These are phyloP conservation scores for Geotrichum siamense DNA, from an alignment of 1,139 yeast genomes.

Conservation along the genomic window DNA sequence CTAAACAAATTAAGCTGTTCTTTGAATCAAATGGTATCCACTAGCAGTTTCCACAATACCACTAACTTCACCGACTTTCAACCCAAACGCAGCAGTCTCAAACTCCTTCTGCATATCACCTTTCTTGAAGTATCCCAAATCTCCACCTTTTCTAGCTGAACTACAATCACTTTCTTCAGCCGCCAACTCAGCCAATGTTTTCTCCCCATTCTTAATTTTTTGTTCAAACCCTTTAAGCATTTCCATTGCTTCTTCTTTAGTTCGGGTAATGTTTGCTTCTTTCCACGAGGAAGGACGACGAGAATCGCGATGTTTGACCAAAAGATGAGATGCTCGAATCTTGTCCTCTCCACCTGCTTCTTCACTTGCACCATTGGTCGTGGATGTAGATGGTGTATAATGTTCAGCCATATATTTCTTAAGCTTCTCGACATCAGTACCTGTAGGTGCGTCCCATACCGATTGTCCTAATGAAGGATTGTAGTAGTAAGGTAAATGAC, in stretches of 20 bases:
- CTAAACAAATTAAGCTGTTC: slow-evolving; percentile 57
- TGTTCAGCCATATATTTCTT: slow-evolving; percentile 46
- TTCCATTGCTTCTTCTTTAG: slow-evolving; percentile 77
- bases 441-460: slow-evolving; percentile 88
- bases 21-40: slow-evolving; percentile 81
- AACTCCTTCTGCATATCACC: slow-evolving; percentile 95
- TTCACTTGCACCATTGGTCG: slow-evolving; percentile 24
- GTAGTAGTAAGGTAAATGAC: slow-evolving; percentile 75
- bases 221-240: slow-evolving; percentile 53
- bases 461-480: slow-evolving; percentile 66
- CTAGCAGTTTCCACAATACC: slow-evolving; percentile 82
- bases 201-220: slow-evolving; percentile 62
- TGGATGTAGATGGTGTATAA: slow-evolving; percentile 24
- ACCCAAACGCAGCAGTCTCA: slow-evolving; percentile 76
- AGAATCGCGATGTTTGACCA: slow-evolving; percentile 74
- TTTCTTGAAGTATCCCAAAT: slow-evolving; percentile 76
- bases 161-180: slow-evolving; percentile 81
- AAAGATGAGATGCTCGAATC: slow-evolving; percentile 65
- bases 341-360: slow-evolving; percentile 43
- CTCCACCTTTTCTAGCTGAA: slow-evolving; percentile 84
- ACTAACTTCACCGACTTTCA: slow-evolving; percentile 79
- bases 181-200: slow-evolving; percentile 65
- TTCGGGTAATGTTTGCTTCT: slow-evolving; percentile 61
- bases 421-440: slow-evolving; percentile 59
- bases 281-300: slow-evolving; percentile 94